A percentile compares a stretch with the other conserved stretches of the same genome.
Conservation (phyloP, 192 early-diverging fungal species). For the Geranomyces variabilis region DNA sequence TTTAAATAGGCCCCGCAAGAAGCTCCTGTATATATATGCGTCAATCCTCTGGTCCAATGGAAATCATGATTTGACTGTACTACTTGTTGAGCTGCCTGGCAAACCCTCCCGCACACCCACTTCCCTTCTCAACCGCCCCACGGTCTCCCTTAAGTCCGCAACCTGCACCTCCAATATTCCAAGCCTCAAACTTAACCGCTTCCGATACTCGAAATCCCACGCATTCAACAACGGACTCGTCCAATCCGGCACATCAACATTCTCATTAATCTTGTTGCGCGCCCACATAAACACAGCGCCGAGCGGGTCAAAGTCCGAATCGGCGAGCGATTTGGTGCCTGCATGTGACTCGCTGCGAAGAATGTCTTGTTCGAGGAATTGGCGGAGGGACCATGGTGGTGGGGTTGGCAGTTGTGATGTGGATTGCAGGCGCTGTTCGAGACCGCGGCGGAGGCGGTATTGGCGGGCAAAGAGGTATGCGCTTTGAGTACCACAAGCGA, state of each 20-base stretch:
- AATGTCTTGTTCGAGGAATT: conserved; percentile 6
- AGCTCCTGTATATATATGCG: no score
- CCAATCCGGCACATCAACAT: conserved; percentile 42
- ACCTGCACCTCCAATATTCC: conserved; percentile 47
- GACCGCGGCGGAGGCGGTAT: conserved; percentile 12
- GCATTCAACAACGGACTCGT: conserved; percentile 50
- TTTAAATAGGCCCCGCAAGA: no score
- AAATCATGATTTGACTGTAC: no score
- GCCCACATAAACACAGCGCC: conserved; percentile 21
- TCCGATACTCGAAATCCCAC: conserved; percentile 52
- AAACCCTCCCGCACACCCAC: background rate
- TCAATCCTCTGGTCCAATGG: no score
- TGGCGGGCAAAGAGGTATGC: conserved; percentile 8
- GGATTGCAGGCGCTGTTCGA: conserved; percentile 19
- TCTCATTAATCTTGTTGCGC: conserved; percentile 25
- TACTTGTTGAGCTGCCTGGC: no score
- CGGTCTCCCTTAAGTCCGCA: conserved; percentile 33
- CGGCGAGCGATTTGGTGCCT: background rate
- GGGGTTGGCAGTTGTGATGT: background rate
- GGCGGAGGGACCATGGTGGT: background rate
- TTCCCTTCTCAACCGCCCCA: conserved; percentile 24
- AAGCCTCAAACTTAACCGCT: conserved; percentile 44
- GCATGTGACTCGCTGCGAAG: background rate
- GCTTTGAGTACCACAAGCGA: conserved; percentile 29
- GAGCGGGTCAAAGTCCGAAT: conserved; percentile 18